These are phyloP conservation scores for Spatholobus suberectus DNA, from an alignment of 306 rosid species.

Conservation along the genomic window DNA sequence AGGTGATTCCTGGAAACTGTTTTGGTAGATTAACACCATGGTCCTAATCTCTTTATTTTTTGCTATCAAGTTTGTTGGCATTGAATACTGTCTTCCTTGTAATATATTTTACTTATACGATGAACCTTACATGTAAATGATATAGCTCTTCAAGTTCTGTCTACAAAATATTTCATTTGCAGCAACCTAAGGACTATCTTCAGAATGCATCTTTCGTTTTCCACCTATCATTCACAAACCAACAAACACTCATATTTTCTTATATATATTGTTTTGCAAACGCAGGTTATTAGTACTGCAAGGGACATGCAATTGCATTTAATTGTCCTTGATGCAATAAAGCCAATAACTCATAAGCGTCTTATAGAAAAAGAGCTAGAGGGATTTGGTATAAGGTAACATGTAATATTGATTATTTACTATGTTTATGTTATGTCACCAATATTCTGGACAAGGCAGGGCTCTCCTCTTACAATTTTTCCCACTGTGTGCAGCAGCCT, in stretches of 20 bases:
- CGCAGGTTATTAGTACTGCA: slow-evolving; percentile 98
- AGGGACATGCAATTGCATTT: slow-evolving; percentile 97
- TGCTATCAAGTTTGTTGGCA: not conserved
- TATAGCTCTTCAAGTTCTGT: slow-evolving; percentile 14
- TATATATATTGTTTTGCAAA: slow-evolving; percentile 37
- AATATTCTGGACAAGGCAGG: slow-evolving; percentile 5
- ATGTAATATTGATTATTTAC: slow-evolving; percentile 34
- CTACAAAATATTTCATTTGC: slow-evolving; percentile 23
- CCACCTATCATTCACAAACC: slow-evolving; percentile 16
- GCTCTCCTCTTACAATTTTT: not conserved
- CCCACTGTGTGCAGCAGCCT: not conserved
- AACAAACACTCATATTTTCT: slow-evolving; percentile 25
- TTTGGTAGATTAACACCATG: not conserved
- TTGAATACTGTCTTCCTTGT: not conserved
- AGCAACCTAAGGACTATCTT: slow-evolving; percentile 2
- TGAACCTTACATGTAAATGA: not conserved
- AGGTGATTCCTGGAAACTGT: not conserved
- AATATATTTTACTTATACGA: not conserved
- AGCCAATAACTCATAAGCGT: slow-evolving; percentile 98
- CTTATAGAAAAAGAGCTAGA: slow-evolving; percentile 96
- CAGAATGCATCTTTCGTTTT: slow-evolving; percentile 21
- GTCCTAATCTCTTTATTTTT: not conserved
- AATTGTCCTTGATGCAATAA: slow-evolving; percentile 97
- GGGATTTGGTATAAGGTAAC: slow-evolving; percentile 98
- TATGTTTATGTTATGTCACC: slow-evolving; percentile 11